A percentile compares a stretch with the other conserved stretches of the same genome.
These are phyloP conservation scores for Xerocomus cyaneibrunnescens DNA, from an alignment of 1,284 basidiomycete genomes.

Conservation along the genomic window DNA sequence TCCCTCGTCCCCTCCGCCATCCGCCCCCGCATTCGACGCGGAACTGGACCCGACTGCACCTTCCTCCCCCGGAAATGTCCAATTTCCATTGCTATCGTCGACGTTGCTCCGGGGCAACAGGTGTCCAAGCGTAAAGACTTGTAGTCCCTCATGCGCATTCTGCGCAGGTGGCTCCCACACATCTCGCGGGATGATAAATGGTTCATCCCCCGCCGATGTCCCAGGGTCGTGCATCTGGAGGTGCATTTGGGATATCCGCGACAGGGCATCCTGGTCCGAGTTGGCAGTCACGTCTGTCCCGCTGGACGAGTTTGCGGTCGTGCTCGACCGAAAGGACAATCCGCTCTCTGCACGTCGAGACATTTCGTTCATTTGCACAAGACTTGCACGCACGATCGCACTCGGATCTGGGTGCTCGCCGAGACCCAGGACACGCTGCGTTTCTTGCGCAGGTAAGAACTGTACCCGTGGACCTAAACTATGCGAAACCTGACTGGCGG, in stretches of 20 bases:
- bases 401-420: conserved; percentile 42
- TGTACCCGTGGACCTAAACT: conserved; percentile 23
- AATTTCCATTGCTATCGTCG: conserved; percentile 57
- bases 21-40: not conserved
- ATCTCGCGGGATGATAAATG: conserved; percentile 41
- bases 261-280: conserved; percentile 16
- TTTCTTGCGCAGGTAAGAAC: conserved; percentile 60
- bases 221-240: conserved; percentile 25
- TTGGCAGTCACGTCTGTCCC: conserved; percentile 17
- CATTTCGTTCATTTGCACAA: conserved; percentile 76
- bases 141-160: conserved; percentile 59
- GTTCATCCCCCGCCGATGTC: conserved; percentile 32
- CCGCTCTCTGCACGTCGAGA: conserved; percentile 55
- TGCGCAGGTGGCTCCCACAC: conserved; percentile 31
- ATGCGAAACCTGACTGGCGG: conserved; percentile 6
- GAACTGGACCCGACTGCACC: conserved; percentile 15
- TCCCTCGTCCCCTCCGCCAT: conserved; percentile 18
- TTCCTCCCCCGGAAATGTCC: conserved; percentile 49
- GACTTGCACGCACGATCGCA: conserved; percentile 54
- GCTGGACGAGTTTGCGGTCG: conserved; percentile 15
- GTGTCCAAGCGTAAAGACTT: conserved; percentile 83
- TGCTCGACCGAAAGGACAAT: conserved; percentile 37
- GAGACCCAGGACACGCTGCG: conserved; percentile 54
- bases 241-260: conserved; percentile 29
- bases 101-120: conserved; percentile 58